Base-by-base conservation (phyloP, 768 basidiomycete genomes). In the Polyporus arcularius region DNA sequence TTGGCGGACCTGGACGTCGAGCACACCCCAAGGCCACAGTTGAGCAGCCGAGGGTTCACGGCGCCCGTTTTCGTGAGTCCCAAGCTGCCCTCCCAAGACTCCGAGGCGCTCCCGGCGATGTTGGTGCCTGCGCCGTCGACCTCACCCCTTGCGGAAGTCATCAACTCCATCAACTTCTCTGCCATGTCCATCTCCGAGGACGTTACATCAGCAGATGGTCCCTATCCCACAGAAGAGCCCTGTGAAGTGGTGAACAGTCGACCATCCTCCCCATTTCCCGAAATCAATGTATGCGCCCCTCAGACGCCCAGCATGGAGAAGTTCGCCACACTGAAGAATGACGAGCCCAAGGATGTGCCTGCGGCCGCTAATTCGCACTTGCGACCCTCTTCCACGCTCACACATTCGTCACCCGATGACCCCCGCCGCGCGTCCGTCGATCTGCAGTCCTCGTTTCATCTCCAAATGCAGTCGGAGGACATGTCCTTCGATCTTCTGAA, bases 401-500 rank as follows among this genome's bases (percentile, higher is more conserved):
- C 61, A 15, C 60, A 55, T 35, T 48, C 61, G 28, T 52, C 60
- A 46, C 57, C 59, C 38, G 54, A 67, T 40, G 68, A 72, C 56
- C 67, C 68, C 1, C 69, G 68, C n/a, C 68, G 74, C 10, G 48
- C 56, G 10, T 75, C 74, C 2, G 68, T 74, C 42, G 74, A 75
- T 56, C 62, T 75, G 28, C 72, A 75, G 21, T 69, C 74, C 31
- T 74, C 74, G 1, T 74, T 75, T 63, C 70, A 70, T 55, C 62
- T 74, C 49, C 74, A 74, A 42, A 62, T 75, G 54, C 70, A 74
- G 53, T 72, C 69, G 10, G 65, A 66, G 2, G 74, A 75, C 14
- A 70, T 72, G 65, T 74, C 73, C 11, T 75, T 75, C 30, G 73
- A 75, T 55, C 61, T 74, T 40, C 54, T 75, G 35, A 75, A 75